phyloP scores from a whole-genome alignment of 169 alveolate species.

The Amoebophrya sp. region DNA sequence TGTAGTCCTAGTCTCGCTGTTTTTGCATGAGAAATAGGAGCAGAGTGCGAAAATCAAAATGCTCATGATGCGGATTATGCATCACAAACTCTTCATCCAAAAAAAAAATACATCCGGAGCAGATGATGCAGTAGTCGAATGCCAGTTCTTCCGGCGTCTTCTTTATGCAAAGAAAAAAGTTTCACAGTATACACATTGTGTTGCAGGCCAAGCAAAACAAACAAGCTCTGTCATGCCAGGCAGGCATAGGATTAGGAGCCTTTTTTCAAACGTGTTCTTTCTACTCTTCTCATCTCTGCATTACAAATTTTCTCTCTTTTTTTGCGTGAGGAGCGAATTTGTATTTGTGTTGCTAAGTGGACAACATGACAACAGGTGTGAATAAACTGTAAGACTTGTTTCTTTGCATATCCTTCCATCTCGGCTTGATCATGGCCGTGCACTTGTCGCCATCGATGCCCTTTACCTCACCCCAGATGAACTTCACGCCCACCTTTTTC shows the following conservation, averaged over 20 bases:
- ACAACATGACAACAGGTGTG: too few relatives aligned
- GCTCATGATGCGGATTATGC: background rate
- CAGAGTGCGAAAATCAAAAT: background rate
- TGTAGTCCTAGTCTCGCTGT: too few relatives aligned
- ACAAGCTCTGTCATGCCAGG: too few relatives aligned
- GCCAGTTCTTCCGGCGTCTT: slow-evolving; percentile 42
- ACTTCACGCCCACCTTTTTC: slow-evolving; percentile 48
- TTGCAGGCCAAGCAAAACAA: too few relatives aligned
- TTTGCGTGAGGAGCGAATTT: too few relatives aligned
- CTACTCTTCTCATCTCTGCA: too few relatives aligned
- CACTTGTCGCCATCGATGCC: slow-evolving; percentile 40
- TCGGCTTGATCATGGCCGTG: slow-evolving; percentile 37
- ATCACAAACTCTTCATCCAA: slow-evolving; percentile 5
- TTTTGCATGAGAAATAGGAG: background rate
- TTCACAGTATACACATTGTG: too few relatives aligned
- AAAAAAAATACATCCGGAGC: slow-evolving; percentile 46
- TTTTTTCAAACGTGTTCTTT: too few relatives aligned
- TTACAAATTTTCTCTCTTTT: too few relatives aligned
- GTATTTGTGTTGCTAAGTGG: background rate
- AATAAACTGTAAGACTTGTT: too few relatives aligned
- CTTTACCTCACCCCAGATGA: slow-evolving; percentile 50
- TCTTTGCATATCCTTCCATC: too few relatives aligned
- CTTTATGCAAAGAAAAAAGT: background rate
- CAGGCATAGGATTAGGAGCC: background rate
- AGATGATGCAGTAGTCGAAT: slow-evolving; percentile 51